Base-by-base conservation (phyloP, 1,284 basidiomycete species). In the Heterobasidion irregulare region DNA sequence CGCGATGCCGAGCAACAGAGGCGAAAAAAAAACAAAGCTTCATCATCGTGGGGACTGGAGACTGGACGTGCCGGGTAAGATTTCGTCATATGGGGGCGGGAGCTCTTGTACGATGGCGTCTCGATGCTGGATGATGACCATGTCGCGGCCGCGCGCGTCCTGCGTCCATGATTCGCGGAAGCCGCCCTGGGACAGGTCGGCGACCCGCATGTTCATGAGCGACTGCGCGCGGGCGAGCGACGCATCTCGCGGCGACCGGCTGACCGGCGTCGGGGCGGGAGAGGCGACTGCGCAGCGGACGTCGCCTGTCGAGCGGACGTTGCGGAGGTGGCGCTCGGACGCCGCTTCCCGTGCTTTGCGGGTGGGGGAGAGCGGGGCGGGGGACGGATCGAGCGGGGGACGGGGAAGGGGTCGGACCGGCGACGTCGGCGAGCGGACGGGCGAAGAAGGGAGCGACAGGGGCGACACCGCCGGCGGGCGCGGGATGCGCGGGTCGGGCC, bases 51-150 rank as follows among this genome's bases (percentile, higher is more conserved):
- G 38, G 38, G 38, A 41, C 6, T n/a, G n/a, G 4, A n/a, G 38
- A 41, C 38, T 41, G 5, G 38, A n/a, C 6, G 38, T 41, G 38
- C n/a, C 26, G 26, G 26, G 38, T 41, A 10, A n/a, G 3, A 41
- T 41, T 46, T 61, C 59, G 43, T 56, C 36, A 51, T 61, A 61
- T 1, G 59, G 56, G 16, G 59, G 59, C 10, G 59, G 59, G 10
- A 60, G 53, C 38, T 61, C 59, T 16, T 53, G 56, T 8, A 54
- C 36, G 32, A 52, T 15, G 2, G 53, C 56, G 46, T 61, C 55
- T 44, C 61, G 59, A 45, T 61, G 59, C 41, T 60, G 59, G 43
- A 57, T 51, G 19, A 56, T 44, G n/a, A 47, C 50, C 16, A 48
- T 15, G 8, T 47, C 53, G 12, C 47, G 45, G 16, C 53, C 53